Percentiles rank a stretch among this genome's conserved stretches.
Evolutionary conservation across 75 land plant genomes (phyloP).

Genomic region (Chamaecyparis obtusa): DNA sequence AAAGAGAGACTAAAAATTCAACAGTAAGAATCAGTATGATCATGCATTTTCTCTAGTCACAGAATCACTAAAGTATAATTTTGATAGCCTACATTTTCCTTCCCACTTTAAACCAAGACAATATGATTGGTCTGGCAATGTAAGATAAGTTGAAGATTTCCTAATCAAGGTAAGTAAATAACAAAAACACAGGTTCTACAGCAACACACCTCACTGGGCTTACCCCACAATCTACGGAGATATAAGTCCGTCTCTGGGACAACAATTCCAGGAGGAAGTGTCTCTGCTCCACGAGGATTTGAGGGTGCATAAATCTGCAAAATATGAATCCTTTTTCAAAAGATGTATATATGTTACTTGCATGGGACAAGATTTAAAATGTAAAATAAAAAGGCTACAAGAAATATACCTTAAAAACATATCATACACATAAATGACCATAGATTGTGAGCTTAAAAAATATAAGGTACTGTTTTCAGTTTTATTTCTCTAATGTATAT

Average conservation of each 20-base stretch:
- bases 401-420: neutral
- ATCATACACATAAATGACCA: neutral
- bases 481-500: neutral
- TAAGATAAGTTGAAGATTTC: neutral
- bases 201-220: constrained; percentile 70
- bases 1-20: neutral
- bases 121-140: neutral
- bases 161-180: neutral
- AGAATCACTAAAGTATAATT: neutral
- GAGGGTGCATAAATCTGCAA: constrained; percentile 59
- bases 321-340: constrained; percentile 7
- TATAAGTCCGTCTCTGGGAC: constrained; percentile 69
- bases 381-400: neutral
- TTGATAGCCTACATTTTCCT: neutral
- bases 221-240: constrained; percentile 80
- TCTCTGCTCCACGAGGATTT: constrained; percentile 79
- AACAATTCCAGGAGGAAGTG: constrained; percentile 67
- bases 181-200: neutral
- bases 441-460: neutral
- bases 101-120: neutral
- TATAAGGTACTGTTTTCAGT: neutral
- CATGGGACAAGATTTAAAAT: neutral
- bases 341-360: neutral
- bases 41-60: neutral
- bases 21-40: neutral